Evolutionary conservation across 352 stramenopile genomes (phyloP), one percentile per base, ranked within the genome.

Genomic region (Globisporangium middletonii): DNA sequence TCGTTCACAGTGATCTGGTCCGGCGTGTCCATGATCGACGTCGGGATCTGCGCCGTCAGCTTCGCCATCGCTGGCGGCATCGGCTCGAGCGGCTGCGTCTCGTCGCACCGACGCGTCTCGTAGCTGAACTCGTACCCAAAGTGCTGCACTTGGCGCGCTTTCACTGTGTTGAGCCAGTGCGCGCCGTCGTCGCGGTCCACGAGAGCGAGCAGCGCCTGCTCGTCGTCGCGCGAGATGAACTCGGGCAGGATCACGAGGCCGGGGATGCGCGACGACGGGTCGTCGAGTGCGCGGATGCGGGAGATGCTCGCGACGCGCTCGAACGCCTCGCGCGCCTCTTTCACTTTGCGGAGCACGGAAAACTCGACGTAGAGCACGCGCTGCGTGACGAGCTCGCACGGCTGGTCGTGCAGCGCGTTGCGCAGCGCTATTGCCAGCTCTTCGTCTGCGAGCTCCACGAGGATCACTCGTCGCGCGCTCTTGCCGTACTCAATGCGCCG

Each of bases 121-220:
- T 96, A 96, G 64, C 89, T 88, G 61, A 96, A 96, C 62, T 82
- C 81, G 61, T 81, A 94, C 23, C 87, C 84, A 67, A 88, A 96
- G 65, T 96, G 88, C 70, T 94, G 83, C 58, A 96, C 88, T 53
- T 94, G 84, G 37, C 88, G 82, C 27, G 82, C 80, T 60, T 83
- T 80, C 28, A 94, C 80, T 1, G 79, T 91, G 43, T 79, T 76
- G n/a, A 73, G 67, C 85, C 85, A 94, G 30, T 71, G 69, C 0
- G 37, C 56, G 4, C 75, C 67, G 28, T 79, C 69, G 16, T 86
- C 68, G 38, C 69, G 60, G 49, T 92, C 85, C 50, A 94, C 79
- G 47, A 83, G 71, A 2, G 64, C 61, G 7, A 94, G 30, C 55
- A 89, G 69, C 8, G 62, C 61, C 12, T 7, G 54, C 59, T 92